These are phyloP conservation scores for Pleurotus sapidus DNA, from an alignment of 768 basidiomycete genomes.

Conservation along the genomic window DNA sequence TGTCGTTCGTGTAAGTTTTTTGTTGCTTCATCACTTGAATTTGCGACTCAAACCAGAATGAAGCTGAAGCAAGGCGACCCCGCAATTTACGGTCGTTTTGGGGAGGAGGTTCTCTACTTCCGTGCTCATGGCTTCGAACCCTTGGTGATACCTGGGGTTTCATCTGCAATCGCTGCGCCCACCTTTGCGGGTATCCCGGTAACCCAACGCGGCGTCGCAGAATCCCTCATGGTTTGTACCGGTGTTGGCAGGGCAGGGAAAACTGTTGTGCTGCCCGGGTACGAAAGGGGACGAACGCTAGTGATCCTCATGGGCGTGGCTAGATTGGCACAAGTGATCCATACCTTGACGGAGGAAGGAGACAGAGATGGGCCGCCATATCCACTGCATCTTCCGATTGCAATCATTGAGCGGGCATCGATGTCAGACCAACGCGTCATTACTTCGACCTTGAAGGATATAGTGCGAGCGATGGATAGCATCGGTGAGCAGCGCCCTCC, in stretches of 20 bases:
- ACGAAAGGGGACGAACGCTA: conserved; percentile 77
- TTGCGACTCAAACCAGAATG: background rate
- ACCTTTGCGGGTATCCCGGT: conserved; percentile 89
- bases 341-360: conserved; percentile 40
- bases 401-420: conserved; percentile 92
- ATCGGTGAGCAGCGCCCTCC: conserved; percentile 88
- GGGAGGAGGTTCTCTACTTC: conserved; percentile 94
- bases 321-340: conserved; percentile 68
- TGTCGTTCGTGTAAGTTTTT: conserved; percentile 73
- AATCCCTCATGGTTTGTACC: conserved; percentile 87
- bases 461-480: conserved; percentile 68
- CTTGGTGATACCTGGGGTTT: conserved; percentile 85
- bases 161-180: conserved; percentile 87
- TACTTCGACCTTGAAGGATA: conserved; percentile 69
- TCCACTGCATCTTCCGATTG: conserved; percentile 78
- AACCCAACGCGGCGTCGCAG: conserved; percentile 93
- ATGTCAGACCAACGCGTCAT: conserved; percentile 90
- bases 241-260: conserved; percentile 89
- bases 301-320: conserved; percentile 96
- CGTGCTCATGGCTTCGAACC: conserved; percentile 81
- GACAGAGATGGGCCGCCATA: conserved; percentile 49
- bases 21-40: background rate
- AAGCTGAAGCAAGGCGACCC: conserved; percentile 99
- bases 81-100: conserved; percentile 88
- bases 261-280: conserved; percentile 81